Conservation (phyloP, 2,329 filamentous ascomycete genomes). For the Calonectria pseudoreteaudii region DNA sequence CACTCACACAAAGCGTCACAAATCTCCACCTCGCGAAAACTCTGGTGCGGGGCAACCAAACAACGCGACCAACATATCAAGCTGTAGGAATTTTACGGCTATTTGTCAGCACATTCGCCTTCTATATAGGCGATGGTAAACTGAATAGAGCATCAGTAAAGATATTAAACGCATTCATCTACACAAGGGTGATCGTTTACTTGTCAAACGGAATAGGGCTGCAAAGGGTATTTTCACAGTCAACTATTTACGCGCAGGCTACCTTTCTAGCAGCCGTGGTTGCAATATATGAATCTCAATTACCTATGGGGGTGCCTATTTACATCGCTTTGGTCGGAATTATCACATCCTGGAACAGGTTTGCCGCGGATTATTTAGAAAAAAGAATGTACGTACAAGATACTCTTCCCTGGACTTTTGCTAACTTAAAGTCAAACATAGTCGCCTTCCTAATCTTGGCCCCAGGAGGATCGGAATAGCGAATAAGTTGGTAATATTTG, state of each 20-base stretch:
- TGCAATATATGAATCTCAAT: background rate
- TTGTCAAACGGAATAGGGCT: background rate
- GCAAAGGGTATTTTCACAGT: background rate
- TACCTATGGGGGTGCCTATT: background rate
- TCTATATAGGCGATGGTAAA: background rate
- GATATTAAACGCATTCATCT: background rate
- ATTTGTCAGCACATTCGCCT: background rate
- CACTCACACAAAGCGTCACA: background rate
- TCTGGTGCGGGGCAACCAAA: background rate
- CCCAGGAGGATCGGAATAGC: background rate
- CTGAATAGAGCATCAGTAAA: background rate
- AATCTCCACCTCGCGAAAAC: background rate
- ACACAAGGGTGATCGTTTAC: background rate
- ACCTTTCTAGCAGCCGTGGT: background rate
- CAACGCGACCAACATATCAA: background rate
- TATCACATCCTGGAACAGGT: background rate
- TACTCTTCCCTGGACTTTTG: background rate
- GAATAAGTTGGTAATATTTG: background rate
- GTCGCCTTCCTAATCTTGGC: no score
- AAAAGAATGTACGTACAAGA: background rate
- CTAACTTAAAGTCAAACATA: background rate
- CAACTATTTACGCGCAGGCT: background rate
- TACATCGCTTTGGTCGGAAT: background rate
- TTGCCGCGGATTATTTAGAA: background rate
- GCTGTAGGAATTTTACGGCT: background rate